Base-by-base conservation (phyloP, 2,329 filamentous ascomycete species). In the Trichoderma asperellum region DNA sequence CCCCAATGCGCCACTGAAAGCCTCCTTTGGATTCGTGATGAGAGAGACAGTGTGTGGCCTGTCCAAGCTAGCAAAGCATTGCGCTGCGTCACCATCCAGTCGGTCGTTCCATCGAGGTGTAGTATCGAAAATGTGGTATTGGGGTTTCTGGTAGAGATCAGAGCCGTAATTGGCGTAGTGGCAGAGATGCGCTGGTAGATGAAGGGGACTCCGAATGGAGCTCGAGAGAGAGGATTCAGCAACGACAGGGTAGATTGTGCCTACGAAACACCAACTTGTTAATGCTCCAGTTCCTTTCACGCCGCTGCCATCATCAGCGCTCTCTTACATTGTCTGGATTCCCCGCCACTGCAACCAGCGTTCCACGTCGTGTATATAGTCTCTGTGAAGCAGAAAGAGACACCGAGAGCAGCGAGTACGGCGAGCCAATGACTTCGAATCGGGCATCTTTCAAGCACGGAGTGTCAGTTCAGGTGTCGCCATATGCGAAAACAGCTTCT, bases 61-160 rank as follows among this genome's bases (percentile, higher is more conserved):
- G 95, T 97, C 96, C 96, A 99, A 67, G 96, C 96, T n/a, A 98
- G 85, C 65, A 99, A 85, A 1, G 94, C 94, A 73, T 92, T 91
- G 71, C 93, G 88, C 78, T 98, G 94, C 7, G 93, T 88, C 10
- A 99, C 84, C 84, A 97, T 92, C 95, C 96, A 99, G 81, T 99
- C 96, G 69, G 94, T 90, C 5, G 94, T 93, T 69, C 96, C 96
- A 82, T 99, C 94, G 62, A 99, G 88, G 77, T 95, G 92, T 32
- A 99, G 86, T 8, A 97, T 89, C 14, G 92, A 90, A 74, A 99
- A 94, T 6, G 94, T 94, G 0, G 94, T 96, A 64, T 91, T 89
- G 5, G 93, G 89, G 5, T 93, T 93, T 78, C 94, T 96, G 29
- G 95, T 94, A 35, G 92, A 92, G 74, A 99, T 91, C 72, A 99